Evolutionary conservation across 2,329 filamentous ascomycete species (phyloP).

Genomic region (Volutella citrinella): DNA sequence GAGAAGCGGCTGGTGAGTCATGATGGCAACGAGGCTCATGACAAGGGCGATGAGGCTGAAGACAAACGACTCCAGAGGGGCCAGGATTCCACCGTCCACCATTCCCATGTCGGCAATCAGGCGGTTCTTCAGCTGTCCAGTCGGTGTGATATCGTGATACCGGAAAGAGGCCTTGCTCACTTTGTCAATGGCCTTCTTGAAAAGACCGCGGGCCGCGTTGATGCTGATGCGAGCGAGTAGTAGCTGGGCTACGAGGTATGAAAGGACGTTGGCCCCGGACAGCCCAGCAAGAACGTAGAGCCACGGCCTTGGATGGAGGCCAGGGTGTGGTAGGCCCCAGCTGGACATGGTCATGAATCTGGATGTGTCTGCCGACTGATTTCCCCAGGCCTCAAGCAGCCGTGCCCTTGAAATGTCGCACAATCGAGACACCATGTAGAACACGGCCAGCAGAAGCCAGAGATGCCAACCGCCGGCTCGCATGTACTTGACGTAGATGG

Average conservation of each 20-base stretch:
- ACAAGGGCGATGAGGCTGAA: constrained; percentile 70
- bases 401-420: constrained; percentile 67
- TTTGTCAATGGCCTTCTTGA: constrained; percentile 66
- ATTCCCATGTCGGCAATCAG: constrained; percentile 88
- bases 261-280: constrained; percentile 56
- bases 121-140: constrained; percentile 88
- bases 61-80: constrained; percentile 68
- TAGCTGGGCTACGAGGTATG: constrained; percentile 60
- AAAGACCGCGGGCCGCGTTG: constrained; percentile 71
- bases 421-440: constrained; percentile 62
- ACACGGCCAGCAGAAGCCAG: constrained; percentile 65
- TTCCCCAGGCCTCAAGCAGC: constrained; percentile 86
- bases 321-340: constrained; percentile 56
- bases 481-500: constrained; percentile 83
- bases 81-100: constrained; percentile 80
- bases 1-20: constrained; percentile 73
- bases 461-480: constrained; percentile 72
- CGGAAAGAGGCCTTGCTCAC: constrained; percentile 82
- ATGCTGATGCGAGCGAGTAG: constrained; percentile 77
- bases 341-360: constrained; percentile 8
- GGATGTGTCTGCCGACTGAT: constrained; percentile 41
- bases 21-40: constrained; percentile 73
- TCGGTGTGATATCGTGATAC: constrained; percentile 87
- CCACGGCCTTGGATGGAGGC: constrained; percentile 69
- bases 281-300: constrained; percentile 67